phyloP scores from a whole-genome alignment of 2,329 filamentous ascomycete genomes.

The Colletotrichum eleusines region DNA sequence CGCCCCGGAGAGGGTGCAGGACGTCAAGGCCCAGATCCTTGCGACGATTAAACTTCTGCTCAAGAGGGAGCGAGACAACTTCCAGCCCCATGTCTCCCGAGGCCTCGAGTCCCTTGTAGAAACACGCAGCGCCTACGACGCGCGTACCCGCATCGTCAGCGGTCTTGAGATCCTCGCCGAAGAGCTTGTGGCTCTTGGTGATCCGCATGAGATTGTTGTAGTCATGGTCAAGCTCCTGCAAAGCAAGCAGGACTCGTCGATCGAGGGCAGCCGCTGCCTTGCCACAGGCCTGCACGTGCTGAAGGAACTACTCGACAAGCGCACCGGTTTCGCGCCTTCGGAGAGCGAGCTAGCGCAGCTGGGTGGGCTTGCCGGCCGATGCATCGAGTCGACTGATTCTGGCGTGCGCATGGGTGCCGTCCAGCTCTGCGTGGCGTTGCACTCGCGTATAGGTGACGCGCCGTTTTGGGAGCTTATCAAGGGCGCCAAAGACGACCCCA shows the following conservation, averaged over 20 bases:
- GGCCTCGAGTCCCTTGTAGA: slow-evolving; percentile 76
- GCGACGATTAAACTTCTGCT: slow-evolving; percentile 80
- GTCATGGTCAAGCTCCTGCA: slow-evolving; percentile 65
- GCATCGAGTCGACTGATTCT: slow-evolving; percentile 71
- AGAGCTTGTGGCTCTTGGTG: slow-evolving; percentile 76
- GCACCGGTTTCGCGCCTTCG: slow-evolving; percentile 61
- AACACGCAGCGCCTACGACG: slow-evolving; percentile 75
- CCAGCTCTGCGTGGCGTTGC: slow-evolving; percentile 80
- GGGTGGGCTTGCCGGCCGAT: slow-evolving; percentile 64
- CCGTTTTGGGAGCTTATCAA: slow-evolving; percentile 77
- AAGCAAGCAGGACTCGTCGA: slow-evolving; percentile 56
- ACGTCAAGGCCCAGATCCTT: slow-evolving; percentile 80
- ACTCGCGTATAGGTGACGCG: slow-evolving; percentile 70
- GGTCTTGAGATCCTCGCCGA: slow-evolving; percentile 80
- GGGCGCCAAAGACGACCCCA: slow-evolving; percentile 75
- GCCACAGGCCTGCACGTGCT: slow-evolving; percentile 75
- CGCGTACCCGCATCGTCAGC: slow-evolving; percentile 77
- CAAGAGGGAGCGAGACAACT: slow-evolving; percentile 73
- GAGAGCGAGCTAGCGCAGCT: slow-evolving; percentile 66
- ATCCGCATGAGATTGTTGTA: slow-evolving; percentile 69
- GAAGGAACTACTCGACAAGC: slow-evolving; percentile 67
- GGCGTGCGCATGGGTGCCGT: slow-evolving; percentile 81
- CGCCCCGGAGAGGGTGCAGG: slow-evolving; percentile 73
- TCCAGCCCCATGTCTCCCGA: slow-evolving; percentile 75
- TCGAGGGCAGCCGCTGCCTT: slow-evolving; percentile 64